Conservation (phyloP, 2,329 filamentous ascomycete genomes). For the Fusarium lateritium region DNA sequence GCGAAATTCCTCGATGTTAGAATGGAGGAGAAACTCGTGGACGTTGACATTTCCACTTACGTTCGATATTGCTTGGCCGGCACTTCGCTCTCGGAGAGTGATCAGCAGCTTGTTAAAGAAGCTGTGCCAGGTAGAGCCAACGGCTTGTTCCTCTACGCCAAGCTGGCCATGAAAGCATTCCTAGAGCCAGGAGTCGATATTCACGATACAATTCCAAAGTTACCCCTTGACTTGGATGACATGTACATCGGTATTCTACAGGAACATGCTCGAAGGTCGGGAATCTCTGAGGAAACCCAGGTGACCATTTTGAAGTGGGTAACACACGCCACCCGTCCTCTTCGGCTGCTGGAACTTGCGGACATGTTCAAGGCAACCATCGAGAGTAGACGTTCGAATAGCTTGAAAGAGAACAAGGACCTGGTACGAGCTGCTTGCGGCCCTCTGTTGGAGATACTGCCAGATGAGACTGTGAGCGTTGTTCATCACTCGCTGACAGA, state of each 20-base stretch:
- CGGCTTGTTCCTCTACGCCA: slow-evolving; percentile 44
- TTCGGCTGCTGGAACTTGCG: slow-evolving; percentile 41
- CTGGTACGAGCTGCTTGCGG: slow-evolving; percentile 38
- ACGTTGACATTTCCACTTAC: slow-evolving; percentile 59
- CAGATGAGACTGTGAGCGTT: slow-evolving; percentile 40
- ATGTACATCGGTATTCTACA: slow-evolving; percentile 34
- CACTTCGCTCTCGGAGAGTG: slow-evolving; percentile 34
- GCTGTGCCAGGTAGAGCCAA: slow-evolving; percentile 42
- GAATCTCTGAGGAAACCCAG: slow-evolving; percentile 26
- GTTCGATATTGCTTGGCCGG: slow-evolving; percentile 47
- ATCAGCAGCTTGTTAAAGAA: slow-evolving; percentile 29
- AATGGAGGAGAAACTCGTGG: slow-evolving; percentile 56
- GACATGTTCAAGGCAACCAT: slow-evolving; percentile 27
- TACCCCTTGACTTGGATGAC: slow-evolving; percentile 33
- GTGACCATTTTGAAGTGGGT: slow-evolving; percentile 34
- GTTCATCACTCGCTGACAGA: slow-evolving; percentile 45
- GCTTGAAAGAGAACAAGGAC: slow-evolving; percentile 32
- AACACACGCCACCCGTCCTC: slow-evolving; percentile 38
- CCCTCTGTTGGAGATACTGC: slow-evolving; percentile 37
- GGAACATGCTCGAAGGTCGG: slow-evolving; percentile 35
- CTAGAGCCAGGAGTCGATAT: slow-evolving; percentile 20
- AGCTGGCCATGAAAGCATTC: slow-evolving; percentile 42
- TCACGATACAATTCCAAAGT: not conserved
- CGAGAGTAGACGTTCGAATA: not conserved
- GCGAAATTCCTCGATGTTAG: slow-evolving; percentile 51